Evolutionary conservation across 495 filamentous ascomycete genomes (phyloP).

Genomic region (Neurospora sp.): DNA sequence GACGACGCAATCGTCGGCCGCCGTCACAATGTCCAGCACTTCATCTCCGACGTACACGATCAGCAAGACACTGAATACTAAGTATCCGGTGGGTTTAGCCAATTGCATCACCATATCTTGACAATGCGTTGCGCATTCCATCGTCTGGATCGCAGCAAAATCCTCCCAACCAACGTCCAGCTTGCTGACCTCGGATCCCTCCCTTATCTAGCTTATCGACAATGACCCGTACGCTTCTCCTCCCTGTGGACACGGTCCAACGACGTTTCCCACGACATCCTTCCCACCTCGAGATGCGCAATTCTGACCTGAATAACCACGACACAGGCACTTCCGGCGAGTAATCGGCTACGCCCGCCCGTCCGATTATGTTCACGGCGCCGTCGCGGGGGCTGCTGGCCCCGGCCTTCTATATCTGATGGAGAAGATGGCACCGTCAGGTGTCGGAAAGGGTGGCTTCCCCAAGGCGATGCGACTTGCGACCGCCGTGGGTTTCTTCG

Average conservation of each 20-base stretch:
- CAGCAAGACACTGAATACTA: conserved; percentile 61
- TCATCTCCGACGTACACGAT: conserved; percentile 48
- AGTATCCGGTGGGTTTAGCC: conserved; percentile 61
- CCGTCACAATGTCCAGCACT: conserved; percentile 48
- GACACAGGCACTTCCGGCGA: conserved; percentile 71
- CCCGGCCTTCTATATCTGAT: conserved; percentile 64
- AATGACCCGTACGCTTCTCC: conserved; percentile 77
- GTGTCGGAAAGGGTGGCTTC: conserved; percentile 70
- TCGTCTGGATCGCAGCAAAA: conserved; percentile 3
- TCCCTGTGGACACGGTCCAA: not conserved
- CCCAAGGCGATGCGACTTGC: conserved; percentile 71
- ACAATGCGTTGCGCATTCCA: conserved; percentile 4
- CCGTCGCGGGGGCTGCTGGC: conserved; percentile 51
- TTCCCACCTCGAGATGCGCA: not conserved
- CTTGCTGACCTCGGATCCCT: not conserved
- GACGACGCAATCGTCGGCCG: conserved; percentile 26
- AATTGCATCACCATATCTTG: conserved; percentile 9
- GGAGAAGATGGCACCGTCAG: conserved; percentile 76
- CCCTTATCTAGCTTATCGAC: conserved; percentile 70
- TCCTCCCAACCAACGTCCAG: conserved; percentile 7
- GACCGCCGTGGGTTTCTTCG: conserved; percentile 56
- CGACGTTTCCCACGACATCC: not conserved
- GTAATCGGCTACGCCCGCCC: conserved; percentile 78
- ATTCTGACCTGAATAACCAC: conserved; percentile 16
- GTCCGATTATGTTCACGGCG: conserved; percentile 68